Percentiles rank a stretch among this genome's conserved stretches.
phyloP scores from a whole-genome alignment of 257 asterid species.

The Solanum chilense region DNA sequence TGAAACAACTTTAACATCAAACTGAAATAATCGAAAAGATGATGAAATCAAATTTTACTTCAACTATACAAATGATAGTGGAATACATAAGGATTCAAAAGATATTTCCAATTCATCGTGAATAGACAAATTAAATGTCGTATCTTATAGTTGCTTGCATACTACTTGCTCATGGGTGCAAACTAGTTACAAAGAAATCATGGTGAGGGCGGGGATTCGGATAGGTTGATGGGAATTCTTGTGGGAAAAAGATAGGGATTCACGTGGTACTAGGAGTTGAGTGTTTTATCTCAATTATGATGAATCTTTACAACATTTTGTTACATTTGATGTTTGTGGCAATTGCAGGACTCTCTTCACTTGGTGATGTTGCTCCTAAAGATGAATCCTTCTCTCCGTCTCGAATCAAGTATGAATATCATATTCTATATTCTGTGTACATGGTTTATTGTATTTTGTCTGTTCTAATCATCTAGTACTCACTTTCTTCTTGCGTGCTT shows the following conservation, averaged over 20 bases:
- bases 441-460: not conserved
- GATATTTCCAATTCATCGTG: not conserved
- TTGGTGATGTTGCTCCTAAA: slow-evolving; percentile 57
- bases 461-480: slow-evolving; percentile 15
- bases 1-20: not conserved
- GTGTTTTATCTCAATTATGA: not conserved
- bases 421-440: not conserved
- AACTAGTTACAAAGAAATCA: not conserved
- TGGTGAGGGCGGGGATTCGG: not conserved
- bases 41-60: not conserved
- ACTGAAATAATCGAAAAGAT: not conserved
- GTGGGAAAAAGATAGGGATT: not conserved
- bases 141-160: not conserved
- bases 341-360: slow-evolving; percentile 23
- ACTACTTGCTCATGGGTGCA: not conserved
- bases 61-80: not conserved
- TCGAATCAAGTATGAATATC: slow-evolving; percentile 54
- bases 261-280: not conserved
- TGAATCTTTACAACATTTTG: not conserved
- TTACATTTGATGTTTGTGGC: slow-evolving; percentile 6
- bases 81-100: not conserved
- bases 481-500: not conserved
- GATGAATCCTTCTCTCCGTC: slow-evolving; percentile 61
- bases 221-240: not conserved
- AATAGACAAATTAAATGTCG: not conserved